Base-by-base conservation (phyloP, 78 protist species). In the slime mould (Dictyostelium discoideum) region DNA sequence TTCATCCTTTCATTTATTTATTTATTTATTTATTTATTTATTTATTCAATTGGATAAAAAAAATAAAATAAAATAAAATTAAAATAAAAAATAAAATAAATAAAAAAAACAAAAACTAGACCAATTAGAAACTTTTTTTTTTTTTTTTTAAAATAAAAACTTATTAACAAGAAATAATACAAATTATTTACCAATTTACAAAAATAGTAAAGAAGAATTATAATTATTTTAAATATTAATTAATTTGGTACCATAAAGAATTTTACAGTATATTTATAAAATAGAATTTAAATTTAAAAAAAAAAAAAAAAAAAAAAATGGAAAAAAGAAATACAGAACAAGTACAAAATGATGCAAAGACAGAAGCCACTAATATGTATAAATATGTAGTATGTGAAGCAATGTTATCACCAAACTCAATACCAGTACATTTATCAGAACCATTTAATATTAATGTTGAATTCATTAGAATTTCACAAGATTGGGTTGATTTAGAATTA, bases 401-500 rank as follows among this genome's bases (percentile, higher is more conserved):
- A 26, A 65, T 89, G 69, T 22, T 32, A 39, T 20, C 69, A 44
- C 60, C 83, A 44, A 72, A 63, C 22, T 42, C 89, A 26, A 48
- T 89, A 72, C 94, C 94, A 26, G 79, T 89, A 48, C 94, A 89
- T 89, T n/a, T 82, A 81, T 89, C 86, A 18, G 94, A 89, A 48
- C 94, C 94, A 67, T 89, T 89, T 46, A 89, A 89, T 73, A 69
- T 89, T 67, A 82, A 82, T 72, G 94, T 89, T 44, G 94, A 89
- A 82, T 82, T 39, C 46, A 69, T 81, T 13, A 63, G 84, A 72
- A 80, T 89, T 11, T 89, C 94, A 69, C 22, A 29, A 26, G 39
- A 81, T 77, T 79, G 72, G 79, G 14, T 44, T 26, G 94, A 89
- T 50, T 80, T 89, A 13, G 94, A 89, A 37, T 29, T 89, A 82